Evolutionary conservation across 306 rosid genomes (phyloP).

Genomic region (Calophaca sinica): DNA sequence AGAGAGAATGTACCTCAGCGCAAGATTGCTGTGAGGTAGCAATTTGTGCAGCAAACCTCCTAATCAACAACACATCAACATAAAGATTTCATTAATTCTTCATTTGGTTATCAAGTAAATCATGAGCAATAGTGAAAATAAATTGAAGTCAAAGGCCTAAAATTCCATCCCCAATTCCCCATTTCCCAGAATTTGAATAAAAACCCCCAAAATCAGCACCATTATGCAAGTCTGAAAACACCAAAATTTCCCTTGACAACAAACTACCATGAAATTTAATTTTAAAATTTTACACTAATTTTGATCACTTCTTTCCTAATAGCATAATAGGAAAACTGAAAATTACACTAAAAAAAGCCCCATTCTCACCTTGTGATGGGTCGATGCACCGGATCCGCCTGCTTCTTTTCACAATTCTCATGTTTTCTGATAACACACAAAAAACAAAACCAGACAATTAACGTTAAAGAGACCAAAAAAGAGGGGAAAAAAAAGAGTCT

Average conservation of each 20-base stretch:
- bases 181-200: conserved; percentile 3
- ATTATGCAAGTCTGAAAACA: too few species aligned
- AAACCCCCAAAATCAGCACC: background rate
- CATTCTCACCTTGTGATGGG: conserved; percentile 81
- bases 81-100: background rate
- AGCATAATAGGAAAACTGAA: too few species aligned
- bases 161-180: background rate
- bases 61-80: conserved; percentile 40
- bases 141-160: background rate
- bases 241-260: background rate
- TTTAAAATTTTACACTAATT: conserved; percentile 35
- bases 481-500: background rate
- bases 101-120: conserved; percentile 48
- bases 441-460: conserved; percentile 27
- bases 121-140: background rate
- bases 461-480: conserved; percentile 20
- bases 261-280: conserved; percentile 1
- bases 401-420: conserved; percentile 75
- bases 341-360: background rate
- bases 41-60: conserved; percentile 87
- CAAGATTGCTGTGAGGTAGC: conserved; percentile 59
- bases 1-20: conserved; percentile 58
- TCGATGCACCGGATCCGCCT: conserved; percentile 82
- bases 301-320: conserved; percentile 11
- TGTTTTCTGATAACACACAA: conserved; percentile 54